phyloP scores from a whole-genome alignment of 352 stramenopile genomes.

The Blastocystis sp. region DNA sequence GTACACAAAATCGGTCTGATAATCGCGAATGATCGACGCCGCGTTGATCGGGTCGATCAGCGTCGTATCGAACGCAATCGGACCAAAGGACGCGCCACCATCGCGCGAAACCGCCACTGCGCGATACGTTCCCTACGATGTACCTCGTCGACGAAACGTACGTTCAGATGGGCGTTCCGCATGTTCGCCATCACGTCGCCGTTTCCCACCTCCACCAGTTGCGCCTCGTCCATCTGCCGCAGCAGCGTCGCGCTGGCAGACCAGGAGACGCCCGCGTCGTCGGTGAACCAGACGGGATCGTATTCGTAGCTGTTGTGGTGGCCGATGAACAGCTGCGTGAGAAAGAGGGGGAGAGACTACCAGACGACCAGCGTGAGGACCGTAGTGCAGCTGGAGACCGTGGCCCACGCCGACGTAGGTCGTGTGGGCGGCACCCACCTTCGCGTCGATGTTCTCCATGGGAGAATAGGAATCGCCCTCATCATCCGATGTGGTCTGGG shows the following conservation, averaged over 20 bases:
- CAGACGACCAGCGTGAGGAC: not conserved
- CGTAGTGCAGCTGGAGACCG: not conserved
- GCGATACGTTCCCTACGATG: not conserved
- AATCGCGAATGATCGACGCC: constrained; percentile 14
- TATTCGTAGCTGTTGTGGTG: not conserved
- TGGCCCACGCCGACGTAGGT: constrained; percentile 24
- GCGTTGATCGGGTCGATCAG: not conserved
- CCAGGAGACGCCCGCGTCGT: not conserved
- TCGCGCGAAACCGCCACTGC: not conserved
- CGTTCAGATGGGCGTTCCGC: not conserved
- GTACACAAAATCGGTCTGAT: not conserved
- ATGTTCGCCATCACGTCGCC: constrained; percentile 16
- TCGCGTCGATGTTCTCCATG: constrained; percentile 19
- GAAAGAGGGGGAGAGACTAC: not conserved
- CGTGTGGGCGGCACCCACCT: not conserved
- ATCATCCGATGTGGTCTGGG: not conserved
- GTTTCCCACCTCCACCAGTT: not conserved
- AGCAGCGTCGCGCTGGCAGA: not conserved
- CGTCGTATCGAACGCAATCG: not conserved
- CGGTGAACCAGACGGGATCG: constrained; percentile 3
- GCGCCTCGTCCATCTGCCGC: constrained; percentile 18
- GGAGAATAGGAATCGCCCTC: constrained; percentile 21
- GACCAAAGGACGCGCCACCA: not conserved
- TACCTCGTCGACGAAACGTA: not conserved
- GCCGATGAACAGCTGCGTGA: not conserved